A percentile compares a stretch with the other conserved stretches of the same genome.
These are phyloP conservation scores for Coelastrella sp. DNA, from an alignment of 139 green algal genomes.

Conservation along the genomic window DNA sequence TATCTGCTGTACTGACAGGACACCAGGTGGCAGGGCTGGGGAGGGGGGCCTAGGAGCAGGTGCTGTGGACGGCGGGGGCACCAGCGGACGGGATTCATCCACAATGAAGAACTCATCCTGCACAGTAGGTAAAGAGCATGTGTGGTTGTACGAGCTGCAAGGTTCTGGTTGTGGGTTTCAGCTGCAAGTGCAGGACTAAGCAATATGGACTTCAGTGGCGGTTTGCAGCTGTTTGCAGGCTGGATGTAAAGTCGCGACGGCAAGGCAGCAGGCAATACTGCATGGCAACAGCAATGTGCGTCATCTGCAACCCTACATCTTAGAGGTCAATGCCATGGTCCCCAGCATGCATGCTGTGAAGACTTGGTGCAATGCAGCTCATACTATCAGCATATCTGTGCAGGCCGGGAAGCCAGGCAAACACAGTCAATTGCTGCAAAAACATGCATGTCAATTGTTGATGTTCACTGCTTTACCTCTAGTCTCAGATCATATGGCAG, in stretches of 20 bases:
- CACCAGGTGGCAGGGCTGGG: constrained; percentile 37
- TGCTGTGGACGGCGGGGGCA: constrained; percentile 26
- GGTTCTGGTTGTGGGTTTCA: too few species aligned
- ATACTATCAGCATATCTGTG: not conserved
- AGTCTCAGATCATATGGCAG: constrained; percentile 71
- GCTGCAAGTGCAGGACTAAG: not conserved
- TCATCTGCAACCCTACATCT: too few species aligned
- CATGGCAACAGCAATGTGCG: too few species aligned
- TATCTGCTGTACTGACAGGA: constrained; percentile 68
- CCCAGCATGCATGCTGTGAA: too few species aligned
- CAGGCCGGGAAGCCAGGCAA: not conserved
- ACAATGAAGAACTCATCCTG: constrained; percentile 69
- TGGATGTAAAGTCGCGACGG: too few species aligned
- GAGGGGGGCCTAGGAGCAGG: constrained; percentile 40
- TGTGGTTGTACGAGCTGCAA: too few species aligned
- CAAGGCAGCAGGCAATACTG: too few species aligned
- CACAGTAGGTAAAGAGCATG: not conserved
- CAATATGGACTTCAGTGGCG: not conserved
- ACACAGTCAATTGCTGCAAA: not conserved
- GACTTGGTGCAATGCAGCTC: too few species aligned
- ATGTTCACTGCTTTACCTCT: constrained; percentile 22
- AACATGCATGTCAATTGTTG: not conserved
- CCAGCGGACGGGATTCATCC: constrained; percentile 58
- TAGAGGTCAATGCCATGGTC: too few species aligned
- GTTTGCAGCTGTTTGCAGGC: too few species aligned